Evolutionary conservation across 495 filamentous ascomycete species (phyloP).

Genomic region (Parathielavia appendiculata): DNA sequence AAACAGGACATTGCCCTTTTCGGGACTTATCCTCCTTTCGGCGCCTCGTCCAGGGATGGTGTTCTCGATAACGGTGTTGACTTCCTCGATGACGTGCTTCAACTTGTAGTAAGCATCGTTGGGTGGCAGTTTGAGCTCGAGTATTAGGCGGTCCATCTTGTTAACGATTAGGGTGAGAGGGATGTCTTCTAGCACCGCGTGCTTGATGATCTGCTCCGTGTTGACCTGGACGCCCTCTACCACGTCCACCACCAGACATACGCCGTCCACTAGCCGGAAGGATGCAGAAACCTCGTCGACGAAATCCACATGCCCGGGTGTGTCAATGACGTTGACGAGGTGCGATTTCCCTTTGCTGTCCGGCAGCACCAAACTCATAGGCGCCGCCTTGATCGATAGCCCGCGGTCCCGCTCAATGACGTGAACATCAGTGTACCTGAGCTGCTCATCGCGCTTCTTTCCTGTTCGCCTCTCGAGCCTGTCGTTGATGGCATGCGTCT

Average conservation of each 20-base stretch:
- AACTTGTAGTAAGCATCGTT: slow-evolving; percentile 97
- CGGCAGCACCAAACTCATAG: slow-evolving; percentile 89
- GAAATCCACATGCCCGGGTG: slow-evolving; percentile 96
- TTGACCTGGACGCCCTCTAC: slow-evolving; percentile 97
- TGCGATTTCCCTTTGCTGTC: slow-evolving; percentile 91
- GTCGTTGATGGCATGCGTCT: slow-evolving; percentile 83
- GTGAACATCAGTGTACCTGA: slow-evolving; percentile 91
- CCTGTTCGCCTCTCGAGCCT: slow-evolving; percentile 72
- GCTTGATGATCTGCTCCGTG: slow-evolving; percentile 94
- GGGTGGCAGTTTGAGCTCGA: slow-evolving; percentile 92
- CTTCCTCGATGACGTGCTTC: slow-evolving; percentile 95
- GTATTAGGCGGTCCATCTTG: slow-evolving; percentile 92
- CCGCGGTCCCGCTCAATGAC: slow-evolving; percentile 83
- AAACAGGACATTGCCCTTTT: slow-evolving; percentile 96
- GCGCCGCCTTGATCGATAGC: slow-evolving; percentile 87
- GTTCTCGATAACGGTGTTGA: slow-evolving; percentile 91
- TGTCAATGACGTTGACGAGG: slow-evolving; percentile 90
- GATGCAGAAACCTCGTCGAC: slow-evolving; percentile 92
- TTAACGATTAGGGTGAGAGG: slow-evolving; percentile 88
- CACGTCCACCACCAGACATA: slow-evolving; percentile 90
- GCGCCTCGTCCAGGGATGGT: slow-evolving; percentile 79
- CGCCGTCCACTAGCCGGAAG: slow-evolving; percentile 81
- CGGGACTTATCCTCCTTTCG: slow-evolving; percentile 76
- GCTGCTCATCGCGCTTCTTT: slow-evolving; percentile 78
- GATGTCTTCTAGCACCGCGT: slow-evolving; percentile 84